Conservation (phyloP, 225 moss, liverwort and hornwort species). For the Rhytidiadelphus loreus region DNA sequence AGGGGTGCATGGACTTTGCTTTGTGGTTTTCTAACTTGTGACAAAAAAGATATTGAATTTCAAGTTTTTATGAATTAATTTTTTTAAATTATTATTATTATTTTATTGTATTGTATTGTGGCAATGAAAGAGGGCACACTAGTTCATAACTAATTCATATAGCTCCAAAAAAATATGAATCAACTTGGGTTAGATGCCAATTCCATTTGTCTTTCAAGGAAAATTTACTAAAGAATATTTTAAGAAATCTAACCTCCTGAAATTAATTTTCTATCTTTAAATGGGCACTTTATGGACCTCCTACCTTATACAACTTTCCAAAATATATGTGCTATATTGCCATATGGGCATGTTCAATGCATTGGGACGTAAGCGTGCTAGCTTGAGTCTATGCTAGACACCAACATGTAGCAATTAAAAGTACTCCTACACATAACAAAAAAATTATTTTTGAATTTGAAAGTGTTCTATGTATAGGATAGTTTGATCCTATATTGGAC, state of each 20-base stretch:
- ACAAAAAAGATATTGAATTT: too few species aligned
- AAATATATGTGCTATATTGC: not conserved
- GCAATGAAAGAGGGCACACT: accelerated
- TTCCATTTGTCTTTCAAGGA: not conserved
- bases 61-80: too few species aligned
- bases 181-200: not conserved
- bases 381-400: accelerated
- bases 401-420: accelerated
- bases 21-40: too few species aligned
- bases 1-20: not conserved
- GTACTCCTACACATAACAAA: not conserved
- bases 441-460: not conserved
- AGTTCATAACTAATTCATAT: too few species aligned
- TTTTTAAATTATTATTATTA: too few species aligned
- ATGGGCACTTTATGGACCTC: not conserved
- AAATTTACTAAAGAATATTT: not conserved
- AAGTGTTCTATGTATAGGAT: too few species aligned
- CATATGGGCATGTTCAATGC: accelerated
- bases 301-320: accelerated
- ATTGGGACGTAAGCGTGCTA: not conserved
- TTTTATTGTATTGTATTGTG: too few species aligned
- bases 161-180: not conserved
- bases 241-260: too few species aligned
- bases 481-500: not conserved
- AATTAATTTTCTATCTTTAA: accelerated